Evolutionary conservation across 2,329 filamentous ascomycete species (phyloP).

Genomic region (Penicillium sp.): DNA sequence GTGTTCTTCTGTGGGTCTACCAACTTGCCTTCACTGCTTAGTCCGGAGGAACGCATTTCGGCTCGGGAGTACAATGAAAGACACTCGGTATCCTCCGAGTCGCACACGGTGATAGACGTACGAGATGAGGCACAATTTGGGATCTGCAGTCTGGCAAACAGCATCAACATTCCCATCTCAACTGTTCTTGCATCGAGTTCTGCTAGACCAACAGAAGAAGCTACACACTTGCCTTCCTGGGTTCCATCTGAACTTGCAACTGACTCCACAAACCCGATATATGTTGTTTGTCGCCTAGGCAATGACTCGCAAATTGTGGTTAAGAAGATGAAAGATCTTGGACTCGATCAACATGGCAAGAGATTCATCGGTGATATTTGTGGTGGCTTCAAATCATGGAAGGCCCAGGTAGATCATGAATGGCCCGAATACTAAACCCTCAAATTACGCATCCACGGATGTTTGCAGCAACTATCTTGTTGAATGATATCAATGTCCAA

Average conservation of each 20-base stretch:
- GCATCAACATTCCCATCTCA: constrained; percentile 61
- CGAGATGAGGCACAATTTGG: constrained; percentile 82
- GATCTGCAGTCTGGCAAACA: constrained; percentile 73
- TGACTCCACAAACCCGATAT: constrained; percentile 36
- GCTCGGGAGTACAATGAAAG: constrained; percentile 58
- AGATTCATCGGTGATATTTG: constrained; percentile 44
- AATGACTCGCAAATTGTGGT: constrained; percentile 53
- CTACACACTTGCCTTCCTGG: constrained; percentile 26
- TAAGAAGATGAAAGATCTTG: constrained; percentile 42
- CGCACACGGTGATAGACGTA: constrained; percentile 74
- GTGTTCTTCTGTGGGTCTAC: constrained; percentile 77
- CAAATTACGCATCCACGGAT: not conserved
- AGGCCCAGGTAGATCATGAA: constrained; percentile 42
- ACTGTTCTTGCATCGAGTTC: constrained; percentile 37
- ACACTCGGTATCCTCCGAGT: constrained; percentile 2
- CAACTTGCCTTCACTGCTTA: constrained; percentile 58
- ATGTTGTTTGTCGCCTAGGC: constrained; percentile 51
- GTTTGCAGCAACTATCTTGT: not conserved
- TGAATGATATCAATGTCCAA: not conserved
- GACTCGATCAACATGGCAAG: constrained; percentile 35
- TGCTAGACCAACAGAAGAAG: not conserved
- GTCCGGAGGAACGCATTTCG: constrained; percentile 67
- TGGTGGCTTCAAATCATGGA: constrained; percentile 48
- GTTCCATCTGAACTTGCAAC: constrained; percentile 28
- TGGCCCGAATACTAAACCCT: constrained; percentile 43